Base-by-base conservation (phyloP, 225 moss, liverwort and hornwort species). In the Thuidium tamariscinum region DNA sequence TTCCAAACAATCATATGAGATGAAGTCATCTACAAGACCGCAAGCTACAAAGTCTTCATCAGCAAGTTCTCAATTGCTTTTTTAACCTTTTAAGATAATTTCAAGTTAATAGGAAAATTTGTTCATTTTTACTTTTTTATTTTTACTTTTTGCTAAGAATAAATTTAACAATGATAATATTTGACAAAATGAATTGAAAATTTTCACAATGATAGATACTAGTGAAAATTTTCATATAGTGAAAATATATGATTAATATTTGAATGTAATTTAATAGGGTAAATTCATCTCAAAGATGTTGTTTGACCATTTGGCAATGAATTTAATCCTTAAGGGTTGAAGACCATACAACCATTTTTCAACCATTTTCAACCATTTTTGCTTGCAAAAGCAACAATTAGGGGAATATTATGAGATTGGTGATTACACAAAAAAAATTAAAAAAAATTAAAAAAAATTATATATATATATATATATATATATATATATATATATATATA, bases 181-280 rank as follows among this genome's bases (percentile, higher is more conserved):
- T 37, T 12, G 1, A 25, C 1, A 0, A 23, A 8, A 41, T 0
- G 15, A 70, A 42, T 42, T 15, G 9, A 42, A 42, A 3, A 1
- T 41, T 68, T 26, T 70, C 1, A 9, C 0, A 7, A 1, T 41
- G 25, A 39, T 68, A 7, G 4, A 14, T 25, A 25, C 25, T 11
- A 6, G 8, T 41, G 41, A 2, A 7, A 21, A 12, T 3, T 67
- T 66, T 41, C 14, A 41, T 7, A 0, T 39, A 2, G 7, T 37
- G 7, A 22, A 67, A 37, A 12, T 37, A 23, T 0, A 67, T 2
- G 4, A 22, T 67, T 3, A 7, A 22, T 13, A 14, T 68, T 68
- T 0, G 0, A 68, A 39, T 2, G 10, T 0, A 16, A 27, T 29
- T 16, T 30, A 10, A 72, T 29, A 5, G 10, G 6, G 10, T 46